A percentile compares a stretch with the other conserved stretches of the same genome.
phyloP scores from a whole-genome alignment of 306 rosid species.

The Pyrus communis region DNA sequence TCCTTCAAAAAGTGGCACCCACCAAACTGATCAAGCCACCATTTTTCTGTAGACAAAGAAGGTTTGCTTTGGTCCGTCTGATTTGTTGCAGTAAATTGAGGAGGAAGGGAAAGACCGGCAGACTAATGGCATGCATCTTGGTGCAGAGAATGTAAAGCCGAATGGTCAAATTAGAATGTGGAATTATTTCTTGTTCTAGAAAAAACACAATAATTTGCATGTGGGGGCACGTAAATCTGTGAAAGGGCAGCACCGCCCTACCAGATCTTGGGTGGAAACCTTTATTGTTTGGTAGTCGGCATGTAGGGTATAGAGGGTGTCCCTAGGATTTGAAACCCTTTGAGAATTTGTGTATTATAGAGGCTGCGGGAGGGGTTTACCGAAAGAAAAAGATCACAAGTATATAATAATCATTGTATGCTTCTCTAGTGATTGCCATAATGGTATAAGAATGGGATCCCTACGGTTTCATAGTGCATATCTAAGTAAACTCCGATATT shows the following conservation, averaged over 20 bases:
- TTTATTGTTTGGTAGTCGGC: not conserved
- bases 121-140: not conserved
- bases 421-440: not conserved
- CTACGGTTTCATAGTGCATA: not conserved
- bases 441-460: not conserved
- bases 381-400: not conserved
- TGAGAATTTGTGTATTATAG: not conserved
- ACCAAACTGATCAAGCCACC: slow-evolving; percentile 1
- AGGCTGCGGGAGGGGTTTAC: not conserved
- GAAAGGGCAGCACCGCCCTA: not conserved
- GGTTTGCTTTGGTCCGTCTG: not conserved
- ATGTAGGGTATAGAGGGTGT: not conserved
- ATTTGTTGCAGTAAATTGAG: slow-evolving; percentile 11
- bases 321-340: no score
- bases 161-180: slow-evolving; percentile 12
- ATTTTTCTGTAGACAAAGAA: not conserved
- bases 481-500: not conserved
- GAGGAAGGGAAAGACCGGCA: not conserved
- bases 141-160: not conserved
- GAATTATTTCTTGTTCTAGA: not conserved
- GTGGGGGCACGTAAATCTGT: slow-evolving; percentile 7
- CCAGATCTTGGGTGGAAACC: not conserved
- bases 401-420: not conserved
- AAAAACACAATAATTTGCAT: not conserved
- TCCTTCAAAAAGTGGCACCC: slow-evolving; percentile 1